Evolutionary conservation across 2,329 filamentous ascomycete species (phyloP), one percentile per base, ranked within the genome.

Genomic region (Alternaria gansuensis): DNA sequence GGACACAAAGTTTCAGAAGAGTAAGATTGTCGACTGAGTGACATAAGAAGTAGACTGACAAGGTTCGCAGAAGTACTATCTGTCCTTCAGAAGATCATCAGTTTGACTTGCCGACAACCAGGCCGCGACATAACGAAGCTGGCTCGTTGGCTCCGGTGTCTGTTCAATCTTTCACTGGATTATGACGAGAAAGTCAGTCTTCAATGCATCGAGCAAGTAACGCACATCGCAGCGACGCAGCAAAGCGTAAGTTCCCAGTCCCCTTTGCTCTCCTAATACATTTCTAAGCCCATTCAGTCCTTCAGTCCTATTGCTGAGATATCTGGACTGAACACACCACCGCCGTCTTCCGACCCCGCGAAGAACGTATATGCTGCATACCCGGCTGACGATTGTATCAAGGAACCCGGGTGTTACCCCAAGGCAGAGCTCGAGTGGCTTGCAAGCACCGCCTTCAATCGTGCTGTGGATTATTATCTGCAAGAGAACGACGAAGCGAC

Each of bases 61-160:
- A 3, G 5, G 3, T 24, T 40, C n/a, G n/a, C 45, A 76, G 73
- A 69, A 39, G 51, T 73, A 11, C 45, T 77, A 23, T 66, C 62
- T 7, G 67, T 71, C 13, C 80, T 93, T 57, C 84, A 89, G 45
- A 85, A 87, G 59, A 87, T 93, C 59, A 85, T 95, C 69, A 90
- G 91, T 68, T 81, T 87, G 46, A 87, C 90, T 17, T 89, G 86
- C 77, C 80, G 77, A 1, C 75, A 87, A 1, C 82, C 87, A 17
- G 69, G 76, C 0, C 86, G 88, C 10, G 83, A 89, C 61, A 81
- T 82, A 4, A 71, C 75, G 1, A 88, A 87, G 66, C 80, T 96
- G 1, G 85, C 90, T 7, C 90, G 89, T 67, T 96, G 95, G 80
- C 85, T 94, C 44, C 86, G 91, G 1, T 93, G 90, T 67, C 81